A percentile compares a stretch with the other conserved stretches of the same genome.
These are phyloP conservation scores for Suillus subalutaceus DNA, from an alignment of 768 basidiomycete species.

Conservation along the genomic window DNA sequence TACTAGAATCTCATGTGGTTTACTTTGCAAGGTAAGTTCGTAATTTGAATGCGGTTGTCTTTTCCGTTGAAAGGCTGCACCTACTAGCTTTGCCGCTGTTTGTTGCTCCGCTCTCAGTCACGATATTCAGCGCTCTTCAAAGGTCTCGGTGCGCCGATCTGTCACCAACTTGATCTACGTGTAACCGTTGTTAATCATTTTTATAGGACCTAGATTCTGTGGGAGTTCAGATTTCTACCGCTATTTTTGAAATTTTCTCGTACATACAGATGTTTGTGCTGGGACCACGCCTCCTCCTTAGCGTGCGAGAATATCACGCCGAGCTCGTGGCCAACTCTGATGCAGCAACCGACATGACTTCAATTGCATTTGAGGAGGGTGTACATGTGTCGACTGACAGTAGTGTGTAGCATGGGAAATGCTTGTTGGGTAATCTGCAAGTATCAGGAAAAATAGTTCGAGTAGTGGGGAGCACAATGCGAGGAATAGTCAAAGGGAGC, in stretches of 20 bases:
- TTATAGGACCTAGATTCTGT: background rate
- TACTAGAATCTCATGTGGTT: background rate
- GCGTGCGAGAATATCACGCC: background rate
- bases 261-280: background rate
- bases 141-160: background rate
- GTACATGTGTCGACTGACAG: background rate
- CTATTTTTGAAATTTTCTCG: background rate
- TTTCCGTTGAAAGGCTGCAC: background rate
- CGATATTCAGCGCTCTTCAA: background rate
- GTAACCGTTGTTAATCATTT: background rate
- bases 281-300: slow-evolving; percentile 5
- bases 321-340: background rate
- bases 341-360: background rate
- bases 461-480: no score
- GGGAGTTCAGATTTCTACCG: background rate
- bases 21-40: slow-evolving; percentile 3
- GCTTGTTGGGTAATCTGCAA: background rate
- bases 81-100: background rate
- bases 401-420: background rate
- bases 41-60: background rate
- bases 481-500: no score
- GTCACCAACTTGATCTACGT: background rate
- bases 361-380: background rate
- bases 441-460: background rate
- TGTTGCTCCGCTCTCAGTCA: background rate